These are phyloP conservation scores for Aspergillus proliferans DNA, from an alignment of 2,329 filamentous ascomycete species.

Conservation along the genomic window DNA sequence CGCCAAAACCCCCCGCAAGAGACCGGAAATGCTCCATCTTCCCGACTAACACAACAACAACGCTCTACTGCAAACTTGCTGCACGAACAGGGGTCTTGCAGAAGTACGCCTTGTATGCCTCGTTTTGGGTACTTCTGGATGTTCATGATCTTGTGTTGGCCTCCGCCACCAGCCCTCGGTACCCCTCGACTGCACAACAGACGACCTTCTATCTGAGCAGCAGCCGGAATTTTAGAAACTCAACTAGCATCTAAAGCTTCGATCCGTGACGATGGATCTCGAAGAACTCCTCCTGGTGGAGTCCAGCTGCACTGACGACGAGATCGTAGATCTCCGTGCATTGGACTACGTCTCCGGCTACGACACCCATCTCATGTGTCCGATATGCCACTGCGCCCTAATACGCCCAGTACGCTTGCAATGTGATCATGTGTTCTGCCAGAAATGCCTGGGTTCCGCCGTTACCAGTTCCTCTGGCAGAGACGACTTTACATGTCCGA, in stretches of 20 bases:
- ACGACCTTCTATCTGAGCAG: no score
- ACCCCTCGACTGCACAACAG: no score
- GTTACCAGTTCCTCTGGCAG: slow-evolving; percentile 31
- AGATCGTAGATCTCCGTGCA: slow-evolving; percentile 48
- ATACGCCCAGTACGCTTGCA: slow-evolving; percentile 52
- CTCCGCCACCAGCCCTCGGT: no score
- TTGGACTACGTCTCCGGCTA: slow-evolving; percentile 53
- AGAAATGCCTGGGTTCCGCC: slow-evolving; percentile 49
- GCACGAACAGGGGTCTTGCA: no score
- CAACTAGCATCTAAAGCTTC: not conserved
- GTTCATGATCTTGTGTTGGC: no score
- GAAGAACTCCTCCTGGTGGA: slow-evolving; percentile 27
- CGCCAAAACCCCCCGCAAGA: slow-evolving; percentile 4
- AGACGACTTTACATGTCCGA: slow-evolving; percentile 47
- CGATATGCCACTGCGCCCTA: slow-evolving; percentile 59
- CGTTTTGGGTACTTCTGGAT: no score
- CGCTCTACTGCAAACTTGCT: no score
- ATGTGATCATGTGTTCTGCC: slow-evolving; percentile 61
- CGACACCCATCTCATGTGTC: slow-evolving; percentile 57
- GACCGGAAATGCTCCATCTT: no score
- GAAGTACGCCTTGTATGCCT: no score
- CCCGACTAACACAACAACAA: no score
- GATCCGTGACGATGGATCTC: slow-evolving; percentile 20
- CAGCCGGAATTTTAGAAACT: not conserved
- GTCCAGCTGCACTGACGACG: slow-evolving; percentile 20